A percentile compares a stretch with the other conserved stretches of the same genome.
Evolutionary conservation across 1,284 basidiomycete genomes (phyloP).

Genomic region (Ustilago xerochloae): DNA sequence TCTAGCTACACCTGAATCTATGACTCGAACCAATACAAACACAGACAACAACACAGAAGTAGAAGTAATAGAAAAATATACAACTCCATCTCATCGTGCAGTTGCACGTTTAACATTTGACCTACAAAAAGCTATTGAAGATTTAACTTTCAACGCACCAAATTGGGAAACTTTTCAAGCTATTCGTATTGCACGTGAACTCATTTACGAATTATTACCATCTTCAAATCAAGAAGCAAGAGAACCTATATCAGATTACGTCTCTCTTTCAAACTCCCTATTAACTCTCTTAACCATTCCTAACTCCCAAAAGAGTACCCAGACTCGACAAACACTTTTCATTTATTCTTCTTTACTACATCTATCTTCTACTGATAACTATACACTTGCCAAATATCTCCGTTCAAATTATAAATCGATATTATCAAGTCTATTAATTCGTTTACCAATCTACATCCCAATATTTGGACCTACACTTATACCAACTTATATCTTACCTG

Average conservation of each 20-base stretch:
- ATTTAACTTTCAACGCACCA: constrained; percentile 86
- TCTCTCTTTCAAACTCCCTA: constrained; percentile 22
- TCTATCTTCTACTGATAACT: constrained; percentile 20
- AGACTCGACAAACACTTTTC: constrained; percentile 25
- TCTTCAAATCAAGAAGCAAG: background rate
- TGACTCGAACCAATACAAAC: constrained; percentile 23
- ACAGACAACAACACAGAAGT: background rate
- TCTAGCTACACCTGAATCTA: constrained; percentile 39
- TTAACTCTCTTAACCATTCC: constrained; percentile 26
- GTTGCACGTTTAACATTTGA: constrained; percentile 84
- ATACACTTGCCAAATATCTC: constrained; percentile 4
- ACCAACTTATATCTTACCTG: constrained; percentile 37
- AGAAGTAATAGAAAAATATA: constrained; percentile 32
- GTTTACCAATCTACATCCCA: constrained; percentile 29
- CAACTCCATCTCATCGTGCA: constrained; percentile 74
- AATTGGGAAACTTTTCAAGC: constrained; percentile 91
- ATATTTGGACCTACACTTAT: constrained; percentile 28
- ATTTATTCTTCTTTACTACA: constrained; percentile 22
- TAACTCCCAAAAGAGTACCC: constrained; percentile 2
- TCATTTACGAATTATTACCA: constrained; percentile 76
- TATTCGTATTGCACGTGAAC: constrained; percentile 86
- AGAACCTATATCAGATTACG: constrained; percentile 20
- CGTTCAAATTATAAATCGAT: background rate
- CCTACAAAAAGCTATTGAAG: constrained; percentile 78
- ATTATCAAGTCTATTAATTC: constrained; percentile 11